Conservation (phyloP, 2,329 filamentous ascomycete species). For the Sarocladiaceae sp. region DNA sequence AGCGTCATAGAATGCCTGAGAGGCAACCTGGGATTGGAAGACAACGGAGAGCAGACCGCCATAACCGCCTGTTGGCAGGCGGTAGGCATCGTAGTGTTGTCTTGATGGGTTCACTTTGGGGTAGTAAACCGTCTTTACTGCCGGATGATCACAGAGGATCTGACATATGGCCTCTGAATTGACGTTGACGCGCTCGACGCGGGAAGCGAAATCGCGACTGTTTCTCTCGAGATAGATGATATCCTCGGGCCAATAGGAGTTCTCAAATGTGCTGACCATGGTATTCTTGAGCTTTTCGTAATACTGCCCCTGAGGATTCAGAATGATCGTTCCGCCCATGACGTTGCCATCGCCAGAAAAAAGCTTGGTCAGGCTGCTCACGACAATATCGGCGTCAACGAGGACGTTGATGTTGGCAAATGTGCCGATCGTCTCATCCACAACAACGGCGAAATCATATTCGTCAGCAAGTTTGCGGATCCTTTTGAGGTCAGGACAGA, state of each 20-base stretch:
- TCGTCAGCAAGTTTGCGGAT: conserved; percentile 73
- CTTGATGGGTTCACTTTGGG: conserved; percentile 70
- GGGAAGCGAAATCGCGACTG: conserved; percentile 79
- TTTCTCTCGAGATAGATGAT: conserved; percentile 93
- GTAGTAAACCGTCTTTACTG: conserved; percentile 78
- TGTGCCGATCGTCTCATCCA: conserved; percentile 95
- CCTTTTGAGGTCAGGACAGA: conserved; percentile 75
- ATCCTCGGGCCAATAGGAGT: conserved; percentile 93
- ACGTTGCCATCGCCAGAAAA: conserved; percentile 98
- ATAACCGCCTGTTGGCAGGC: conserved; percentile 71
- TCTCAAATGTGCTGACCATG: conserved; percentile 66
- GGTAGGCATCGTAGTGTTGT: conserved; percentile 71
- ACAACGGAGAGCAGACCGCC: conserved; percentile 83
- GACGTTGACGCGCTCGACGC: conserved; percentile 76
- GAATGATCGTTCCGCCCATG: conserved; percentile 76
- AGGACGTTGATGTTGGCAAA: conserved; percentile 95
- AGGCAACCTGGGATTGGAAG: conserved; percentile 64
- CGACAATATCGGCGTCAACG: conserved; percentile 81
- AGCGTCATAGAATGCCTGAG: conserved; percentile 76
- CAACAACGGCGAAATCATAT: conserved; percentile 82
- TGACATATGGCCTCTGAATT: conserved; percentile 82
- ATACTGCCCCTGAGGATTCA: conserved; percentile 61
- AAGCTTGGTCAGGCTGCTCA: conserved; percentile 92
- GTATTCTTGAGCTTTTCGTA: conserved; percentile 63
- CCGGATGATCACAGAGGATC: conserved; percentile 52